Base-by-base conservation (phyloP, 1,284 basidiomycete species). In the Wolfiporia cocos region DNA sequence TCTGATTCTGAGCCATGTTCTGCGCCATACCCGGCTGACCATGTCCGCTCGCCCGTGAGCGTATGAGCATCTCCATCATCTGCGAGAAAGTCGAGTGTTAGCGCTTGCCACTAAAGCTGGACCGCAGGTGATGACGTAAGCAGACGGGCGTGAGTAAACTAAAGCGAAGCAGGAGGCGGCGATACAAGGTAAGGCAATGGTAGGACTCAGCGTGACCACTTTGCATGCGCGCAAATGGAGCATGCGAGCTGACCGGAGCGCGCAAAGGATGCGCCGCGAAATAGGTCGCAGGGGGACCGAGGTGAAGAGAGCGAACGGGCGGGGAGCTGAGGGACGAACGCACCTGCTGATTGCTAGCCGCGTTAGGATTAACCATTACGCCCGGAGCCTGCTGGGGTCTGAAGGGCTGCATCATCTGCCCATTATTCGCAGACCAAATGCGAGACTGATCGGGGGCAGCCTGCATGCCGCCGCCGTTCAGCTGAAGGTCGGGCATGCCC, bases 11-110 rank as follows among this genome's bases (percentile, higher is more conserved):
- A 22, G 34, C 41, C 34, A 73, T 73, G 26, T 69, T 65, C 38
- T 49, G 46, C 15, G 43, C 38, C 30, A 71, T 69, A 33, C 67
- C 66, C 31, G 63, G 61, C 31, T 64, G 59, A 40, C 66, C 64
- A 38, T 64, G 24, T 60, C 61, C 19, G 44, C 48, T 62, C 7
- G n/a, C n/a, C n/a, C n/a, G n/a, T n/a, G n/a, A n/a, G n/a, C 70
- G 70, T 43, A 76, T 49, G 40, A 76, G 55, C 38, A 77, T 70
- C 46, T 69, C 57, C 62, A 78, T 65, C 75, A 79, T 55, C 44
- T 54, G 35, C 60, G 43, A 62, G 56, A 26, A 42, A 44, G 50
- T 42, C 42, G 35, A 29, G 39, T 31, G 30, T 30, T 23, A 26
- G 26, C 15, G 18, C 10, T n/a, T 28, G 33, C 17, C 23, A 42